A percentile compares a stretch with the other conserved stretches of the same genome.
Conservation (phyloP, 2,329 filamentous ascomycete genomes). For the Balansia obtecta region DNA sequence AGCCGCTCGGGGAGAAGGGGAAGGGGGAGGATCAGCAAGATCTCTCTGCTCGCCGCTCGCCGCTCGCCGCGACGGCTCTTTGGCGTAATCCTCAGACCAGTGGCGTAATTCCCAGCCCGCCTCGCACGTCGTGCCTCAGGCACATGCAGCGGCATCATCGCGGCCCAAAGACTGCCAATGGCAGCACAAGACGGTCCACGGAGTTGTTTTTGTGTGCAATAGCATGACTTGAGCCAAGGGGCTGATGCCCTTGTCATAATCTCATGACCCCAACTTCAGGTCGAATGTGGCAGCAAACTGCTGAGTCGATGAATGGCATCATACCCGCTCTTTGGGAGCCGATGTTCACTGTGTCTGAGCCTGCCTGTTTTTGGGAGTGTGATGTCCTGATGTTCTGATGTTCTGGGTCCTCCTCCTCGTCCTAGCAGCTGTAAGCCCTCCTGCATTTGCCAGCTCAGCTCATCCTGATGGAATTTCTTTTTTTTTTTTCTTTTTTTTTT, state of each 20-base stretch:
- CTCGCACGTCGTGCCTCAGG: conserved; percentile 18
- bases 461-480: no score
- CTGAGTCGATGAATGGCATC: not conserved
- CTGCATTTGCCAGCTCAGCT: no score
- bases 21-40: conserved; percentile 4
- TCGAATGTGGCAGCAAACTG: not conserved
- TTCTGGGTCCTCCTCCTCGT: not conserved
- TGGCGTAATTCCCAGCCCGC: conserved; percentile 15
- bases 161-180: conserved; percentile 5
- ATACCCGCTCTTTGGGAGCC: no score
- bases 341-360: not conserved
- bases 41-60: no score
- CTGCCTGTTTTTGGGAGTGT: no score
- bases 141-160: conserved; percentile 6
- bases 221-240: conserved; percentile 3
- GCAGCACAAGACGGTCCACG: conserved; percentile 3
- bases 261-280: conserved; percentile 2
- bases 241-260: not conserved
- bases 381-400: no score
- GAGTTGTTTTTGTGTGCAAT: not conserved
- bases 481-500: no score
- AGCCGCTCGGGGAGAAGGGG: not conserved
- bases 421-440: no score
- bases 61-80: conserved; percentile 1
- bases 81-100: conserved; percentile 16